A percentile compares a stretch with the other conserved stretches of the same genome.
Evolutionary conservation across 2,329 filamentous ascomycete species (phyloP).

Genomic region (Calycina herbarum): DNA sequence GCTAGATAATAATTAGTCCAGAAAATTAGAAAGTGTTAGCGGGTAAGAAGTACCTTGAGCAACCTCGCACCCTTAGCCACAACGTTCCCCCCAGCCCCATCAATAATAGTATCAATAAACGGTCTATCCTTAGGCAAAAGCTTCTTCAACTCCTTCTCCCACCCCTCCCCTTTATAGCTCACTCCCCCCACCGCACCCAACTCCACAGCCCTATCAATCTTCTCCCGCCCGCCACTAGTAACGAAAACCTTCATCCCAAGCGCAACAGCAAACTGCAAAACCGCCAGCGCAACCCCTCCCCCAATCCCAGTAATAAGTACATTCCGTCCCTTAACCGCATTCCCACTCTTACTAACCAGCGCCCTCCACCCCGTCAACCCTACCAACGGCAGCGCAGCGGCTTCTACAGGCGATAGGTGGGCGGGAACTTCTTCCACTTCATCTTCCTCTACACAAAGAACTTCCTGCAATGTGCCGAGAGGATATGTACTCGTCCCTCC

Average conservation of each 20-base stretch:
- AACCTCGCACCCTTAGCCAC: conserved; percentile 67
- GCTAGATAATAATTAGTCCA: conserved; percentile 37
- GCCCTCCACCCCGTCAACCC: conserved; percentile 89
- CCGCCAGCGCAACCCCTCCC: conserved; percentile 84
- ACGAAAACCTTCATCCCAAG: conserved; percentile 49
- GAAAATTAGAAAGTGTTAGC: too few relatives aligned
- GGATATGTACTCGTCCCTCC: conserved; percentile 67
- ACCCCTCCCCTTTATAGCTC: conserved; percentile 72
- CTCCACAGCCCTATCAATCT: conserved; percentile 67
- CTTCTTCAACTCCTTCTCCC: conserved; percentile 73
- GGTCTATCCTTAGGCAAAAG: conserved; percentile 65
- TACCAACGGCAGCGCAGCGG: conserved; percentile 80
- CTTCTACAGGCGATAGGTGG: conserved; percentile 72
- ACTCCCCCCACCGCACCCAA: conserved; percentile 83
- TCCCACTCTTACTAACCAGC: conserved; percentile 73
- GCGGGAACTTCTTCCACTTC: conserved; percentile 76
- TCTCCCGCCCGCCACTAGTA: conserved; percentile 59
- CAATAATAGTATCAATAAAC: conserved; percentile 79
- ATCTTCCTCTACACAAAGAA: conserved; percentile 63
- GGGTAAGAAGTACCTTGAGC: conserved; percentile 56
- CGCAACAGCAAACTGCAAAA: conserved; percentile 75
- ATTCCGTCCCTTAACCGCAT: conserved; percentile 65
- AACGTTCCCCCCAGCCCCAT: conserved; percentile 86
- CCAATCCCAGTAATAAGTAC: conserved; percentile 89
- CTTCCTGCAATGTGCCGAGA: conserved; percentile 74